A percentile compares a stretch with the other conserved stretches of the same genome.
Conservation (phyloP, 257 asterid species). For the Nicotiana obtusifolia region DNA sequence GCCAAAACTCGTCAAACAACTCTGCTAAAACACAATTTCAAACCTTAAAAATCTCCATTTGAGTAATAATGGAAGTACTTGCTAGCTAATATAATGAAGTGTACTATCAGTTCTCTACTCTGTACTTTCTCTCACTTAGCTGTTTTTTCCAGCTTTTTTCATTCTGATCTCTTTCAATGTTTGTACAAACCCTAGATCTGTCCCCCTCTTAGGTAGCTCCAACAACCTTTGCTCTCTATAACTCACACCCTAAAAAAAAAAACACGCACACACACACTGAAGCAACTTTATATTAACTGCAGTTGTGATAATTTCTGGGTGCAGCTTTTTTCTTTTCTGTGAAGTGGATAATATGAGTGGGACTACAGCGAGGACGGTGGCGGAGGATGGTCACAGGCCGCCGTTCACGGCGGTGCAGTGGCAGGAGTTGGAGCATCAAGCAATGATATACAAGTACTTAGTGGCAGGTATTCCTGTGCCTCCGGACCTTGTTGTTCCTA, state of each 20-base stretch:
- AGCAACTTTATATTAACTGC: conserved; percentile 12
- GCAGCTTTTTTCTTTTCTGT: conserved; percentile 29
- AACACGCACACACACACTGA: not conserved
- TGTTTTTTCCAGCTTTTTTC: too few species aligned
- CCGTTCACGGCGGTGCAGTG: conserved; percentile 20
- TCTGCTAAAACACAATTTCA: not conserved
- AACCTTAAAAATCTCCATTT: not conserved
- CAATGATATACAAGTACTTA: conserved; percentile 17
- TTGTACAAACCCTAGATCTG: conserved; percentile 91
- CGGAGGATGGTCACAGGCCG: not conserved
- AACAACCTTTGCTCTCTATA: not conserved
- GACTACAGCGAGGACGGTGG: not conserved
- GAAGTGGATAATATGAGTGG: conserved; percentile 19
- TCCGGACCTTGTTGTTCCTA: conserved; percentile 6
- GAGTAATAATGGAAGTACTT: not conserved
- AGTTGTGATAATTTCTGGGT: conserved; percentile 22
- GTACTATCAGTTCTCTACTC: conserved; percentile 4
- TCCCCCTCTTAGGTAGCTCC: conserved; percentile 20
- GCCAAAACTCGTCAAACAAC: not conserved
- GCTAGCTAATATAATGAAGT: not conserved
- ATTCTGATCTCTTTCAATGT: conserved; percentile 26
- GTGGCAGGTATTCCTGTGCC: conserved; percentile 22
- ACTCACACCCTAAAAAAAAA: not conserved
- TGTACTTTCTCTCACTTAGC: conserved; percentile 7
- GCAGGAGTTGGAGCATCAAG: conserved; percentile 24